Conservation (phyloP, 2,329 filamentous ascomycete genomes). For the Aspergillus latus region DNA sequence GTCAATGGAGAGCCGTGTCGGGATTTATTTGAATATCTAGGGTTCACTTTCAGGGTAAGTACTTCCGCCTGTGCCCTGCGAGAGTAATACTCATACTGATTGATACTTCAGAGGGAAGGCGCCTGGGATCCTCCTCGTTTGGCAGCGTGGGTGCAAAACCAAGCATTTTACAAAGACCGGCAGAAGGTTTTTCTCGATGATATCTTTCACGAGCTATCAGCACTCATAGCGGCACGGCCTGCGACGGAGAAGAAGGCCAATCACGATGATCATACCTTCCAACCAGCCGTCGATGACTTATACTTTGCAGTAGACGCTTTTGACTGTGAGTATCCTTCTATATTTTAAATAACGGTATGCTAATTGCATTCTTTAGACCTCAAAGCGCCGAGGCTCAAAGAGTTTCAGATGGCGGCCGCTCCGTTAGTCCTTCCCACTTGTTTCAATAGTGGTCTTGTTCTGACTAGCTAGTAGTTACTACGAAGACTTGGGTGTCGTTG, state of each 20-base stretch:
- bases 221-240: slow-evolving; percentile 50
- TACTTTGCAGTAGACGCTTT: slow-evolving; percentile 35
- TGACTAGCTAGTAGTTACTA: slow-evolving; percentile 48
- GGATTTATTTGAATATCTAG: slow-evolving; percentile 57
- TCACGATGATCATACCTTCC: slow-evolving; percentile 32
- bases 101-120: slow-evolving; percentile 34
- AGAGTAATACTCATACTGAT: not conserved
- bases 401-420: slow-evolving; percentile 34
- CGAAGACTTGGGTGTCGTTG: slow-evolving; percentile 61
- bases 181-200: slow-evolving; percentile 57
- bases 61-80: not conserved
- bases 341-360: not conserved
- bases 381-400: slow-evolving; percentile 26
- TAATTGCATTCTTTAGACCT: slow-evolving; percentile 28
- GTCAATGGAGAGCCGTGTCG: slow-evolving; percentile 55
- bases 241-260: slow-evolving; percentile 39
- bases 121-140: slow-evolving; percentile 47
- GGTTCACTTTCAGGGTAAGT: slow-evolving; percentile 53
- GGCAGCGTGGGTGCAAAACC: slow-evolving; percentile 31
- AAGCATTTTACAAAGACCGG: slow-evolving; percentile 38
- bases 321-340: slow-evolving; percentile 31
- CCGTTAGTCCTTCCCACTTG: slow-evolving; percentile 30
- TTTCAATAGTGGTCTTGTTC: not conserved
- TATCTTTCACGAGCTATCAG: slow-evolving; percentile 57
- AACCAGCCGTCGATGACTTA: slow-evolving; percentile 42